Conservation (phyloP, 306 rosid species). For the Trichosanthes truncata region DNA sequence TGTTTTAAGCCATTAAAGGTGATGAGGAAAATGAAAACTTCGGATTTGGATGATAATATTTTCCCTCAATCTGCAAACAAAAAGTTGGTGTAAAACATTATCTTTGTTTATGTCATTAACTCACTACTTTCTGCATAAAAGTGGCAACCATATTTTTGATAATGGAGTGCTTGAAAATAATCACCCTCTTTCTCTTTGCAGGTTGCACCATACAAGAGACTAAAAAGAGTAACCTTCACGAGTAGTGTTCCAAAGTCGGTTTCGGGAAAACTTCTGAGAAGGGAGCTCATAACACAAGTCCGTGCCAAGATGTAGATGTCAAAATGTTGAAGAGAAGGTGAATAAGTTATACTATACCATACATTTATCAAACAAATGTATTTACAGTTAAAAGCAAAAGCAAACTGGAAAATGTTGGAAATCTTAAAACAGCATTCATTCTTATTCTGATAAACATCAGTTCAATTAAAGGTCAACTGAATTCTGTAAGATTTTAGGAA, state of each 20-base stretch:
- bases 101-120: background rate
- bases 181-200: slow-evolving; percentile 7
- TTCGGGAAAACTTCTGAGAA: slow-evolving; percentile 37
- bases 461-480: background rate
- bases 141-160: background rate
- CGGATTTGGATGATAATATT: background rate
- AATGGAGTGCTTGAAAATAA: background rate
- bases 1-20: background rate
- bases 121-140: background rate
- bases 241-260: slow-evolving; percentile 30
- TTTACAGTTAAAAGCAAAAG: background rate
- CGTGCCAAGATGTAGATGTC: slow-evolving; percentile 12
- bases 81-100: background rate
- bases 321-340: background rate
- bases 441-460: background rate
- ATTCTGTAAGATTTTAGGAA: background rate
- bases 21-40: background rate
- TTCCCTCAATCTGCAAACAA: background rate
- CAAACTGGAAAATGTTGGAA: background rate
- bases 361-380: background rate
- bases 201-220: slow-evolving; percentile 51
- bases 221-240: slow-evolving; percentile 27
- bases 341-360: background rate
- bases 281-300: slow-evolving; percentile 21
- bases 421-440: background rate